Evolutionary conservation across 1,284 basidiomycete genomes (phyloP).

Genomic region (Irpex sp.): DNA sequence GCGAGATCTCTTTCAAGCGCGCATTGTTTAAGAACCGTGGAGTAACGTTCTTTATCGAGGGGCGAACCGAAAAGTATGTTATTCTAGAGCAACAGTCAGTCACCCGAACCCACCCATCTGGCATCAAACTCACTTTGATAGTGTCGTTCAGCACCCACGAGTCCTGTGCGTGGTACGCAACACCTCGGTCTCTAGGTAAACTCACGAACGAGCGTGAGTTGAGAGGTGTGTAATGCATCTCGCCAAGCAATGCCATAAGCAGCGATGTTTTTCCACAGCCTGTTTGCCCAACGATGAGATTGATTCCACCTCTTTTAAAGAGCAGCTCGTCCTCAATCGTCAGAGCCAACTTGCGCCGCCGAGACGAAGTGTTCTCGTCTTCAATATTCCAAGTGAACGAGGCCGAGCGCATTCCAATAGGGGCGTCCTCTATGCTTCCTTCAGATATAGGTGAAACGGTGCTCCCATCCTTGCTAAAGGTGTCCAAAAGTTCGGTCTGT

Average conservation of each 20-base stretch:
- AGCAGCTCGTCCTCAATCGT: slow-evolving; percentile 45
- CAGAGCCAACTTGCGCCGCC: slow-evolving; percentile 40
- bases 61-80: slow-evolving; percentile 41
- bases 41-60: slow-evolving; percentile 37
- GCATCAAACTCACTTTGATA: slow-evolving; percentile 25
- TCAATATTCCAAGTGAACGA: slow-evolving; percentile 36
- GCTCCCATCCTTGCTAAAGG: not conserved
- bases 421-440: not conserved
- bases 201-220: slow-evolving; percentile 55
- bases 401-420: slow-evolving; percentile 35
- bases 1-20: slow-evolving; percentile 56
- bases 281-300: slow-evolving; percentile 59
- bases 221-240: slow-evolving; percentile 55
- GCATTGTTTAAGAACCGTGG: slow-evolving; percentile 54
- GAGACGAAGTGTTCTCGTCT: slow-evolving; percentile 22
- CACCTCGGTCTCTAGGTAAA: slow-evolving; percentile 56
- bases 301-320: slow-evolving; percentile 53
- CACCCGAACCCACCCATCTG: not conserved
- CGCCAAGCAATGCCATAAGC: slow-evolving; percentile 53
- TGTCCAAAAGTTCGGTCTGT: not conserved
- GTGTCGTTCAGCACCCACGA: slow-evolving; percentile 62
- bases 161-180: slow-evolving; percentile 72
- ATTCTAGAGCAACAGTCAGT: slow-evolving; percentile 18
- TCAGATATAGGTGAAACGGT: not conserved
- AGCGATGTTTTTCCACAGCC: slow-evolving; percentile 48